Evolutionary conservation across 768 basidiomycete genomes (phyloP).

Genomic region (Dictyophora rubrovolvata): DNA sequence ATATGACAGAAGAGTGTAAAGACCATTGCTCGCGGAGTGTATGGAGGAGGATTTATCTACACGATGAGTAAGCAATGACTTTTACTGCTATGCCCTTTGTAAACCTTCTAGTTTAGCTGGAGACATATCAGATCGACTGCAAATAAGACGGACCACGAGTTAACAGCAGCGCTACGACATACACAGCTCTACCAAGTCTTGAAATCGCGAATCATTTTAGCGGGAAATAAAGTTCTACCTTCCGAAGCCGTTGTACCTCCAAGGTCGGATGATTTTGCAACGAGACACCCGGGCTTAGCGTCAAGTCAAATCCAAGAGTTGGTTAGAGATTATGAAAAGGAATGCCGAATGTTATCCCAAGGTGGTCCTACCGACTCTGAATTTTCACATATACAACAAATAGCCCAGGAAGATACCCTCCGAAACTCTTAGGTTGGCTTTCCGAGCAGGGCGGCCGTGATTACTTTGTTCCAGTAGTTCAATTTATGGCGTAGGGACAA

Average conservation of each 20-base stretch:
- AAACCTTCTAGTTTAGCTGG: slow-evolving; percentile 50
- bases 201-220: background rate
- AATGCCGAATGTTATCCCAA: slow-evolving; percentile 48
- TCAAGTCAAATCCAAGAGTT: slow-evolving; percentile 53
- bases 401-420: slow-evolving; percentile 39
- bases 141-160: slow-evolving; percentile 70
- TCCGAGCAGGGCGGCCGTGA: slow-evolving; percentile 14
- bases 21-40: slow-evolving; percentile 61
- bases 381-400: slow-evolving; percentile 47
- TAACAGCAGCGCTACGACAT: slow-evolving; percentile 49
- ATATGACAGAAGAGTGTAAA: slow-evolving; percentile 60
- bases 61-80: slow-evolving; percentile 66
- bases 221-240: slow-evolving; percentile 29
- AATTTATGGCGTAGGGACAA: slow-evolving; percentile 51
- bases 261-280: slow-evolving; percentile 45
- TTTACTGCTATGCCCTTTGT: background rate
- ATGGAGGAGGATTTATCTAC: slow-evolving; percentile 82
- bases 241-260: slow-evolving; percentile 50
- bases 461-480: slow-evolving; percentile 29
- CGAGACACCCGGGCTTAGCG: slow-evolving; percentile 68
- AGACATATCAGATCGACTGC: slow-evolving; percentile 59
- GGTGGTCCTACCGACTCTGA: slow-evolving; percentile 4
- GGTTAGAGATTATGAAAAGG: slow-evolving; percentile 47
- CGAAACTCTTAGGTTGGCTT: background rate
- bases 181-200: slow-evolving; percentile 72